Conservation (phyloP, 2,329 filamentous ascomycete species). For the Diaporthe destruens region DNA sequence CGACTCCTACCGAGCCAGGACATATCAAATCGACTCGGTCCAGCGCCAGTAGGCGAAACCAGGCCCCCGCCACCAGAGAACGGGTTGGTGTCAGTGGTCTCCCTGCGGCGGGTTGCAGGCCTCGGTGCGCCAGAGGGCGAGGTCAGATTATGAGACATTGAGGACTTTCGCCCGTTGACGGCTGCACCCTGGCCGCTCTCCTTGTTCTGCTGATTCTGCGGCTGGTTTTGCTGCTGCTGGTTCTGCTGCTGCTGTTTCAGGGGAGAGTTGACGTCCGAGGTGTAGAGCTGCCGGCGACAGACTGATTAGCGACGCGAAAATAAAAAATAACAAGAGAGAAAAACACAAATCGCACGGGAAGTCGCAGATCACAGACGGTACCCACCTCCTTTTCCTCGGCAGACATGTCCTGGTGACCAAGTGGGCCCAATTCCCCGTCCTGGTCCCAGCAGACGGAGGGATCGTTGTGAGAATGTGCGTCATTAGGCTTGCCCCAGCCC, state of each 20-base stretch:
- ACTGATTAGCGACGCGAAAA: slow-evolving; percentile 46
- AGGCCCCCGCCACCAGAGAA: slow-evolving; percentile 62
- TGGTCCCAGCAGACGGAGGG: slow-evolving; percentile 95
- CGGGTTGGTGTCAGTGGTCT: slow-evolving; percentile 80
- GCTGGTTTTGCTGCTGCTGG: slow-evolving; percentile 50
- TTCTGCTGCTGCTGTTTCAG: slow-evolving; percentile 84
- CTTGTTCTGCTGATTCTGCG: slow-evolving; percentile 68
- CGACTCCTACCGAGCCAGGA: slow-evolving; percentile 69
- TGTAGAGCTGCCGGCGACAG: slow-evolving; percentile 74
- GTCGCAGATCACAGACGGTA: slow-evolving; percentile 42
- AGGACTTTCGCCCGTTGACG: slow-evolving; percentile 81
- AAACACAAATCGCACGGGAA: slow-evolving; percentile 35
- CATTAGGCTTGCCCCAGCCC: slow-evolving; percentile 83
- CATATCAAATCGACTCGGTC: slow-evolving; percentile 71
- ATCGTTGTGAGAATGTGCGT: slow-evolving; percentile 80
- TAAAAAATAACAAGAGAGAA: slow-evolving; percentile 37
- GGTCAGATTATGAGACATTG: slow-evolving; percentile 80
- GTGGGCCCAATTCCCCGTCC: slow-evolving; percentile 75
- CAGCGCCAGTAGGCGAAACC: slow-evolving; percentile 68
- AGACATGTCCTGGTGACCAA: slow-evolving; percentile 79
- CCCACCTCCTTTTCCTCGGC: slow-evolving; percentile 71
- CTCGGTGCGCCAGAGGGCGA: slow-evolving; percentile 80
- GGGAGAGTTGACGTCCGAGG: slow-evolving; percentile 90
- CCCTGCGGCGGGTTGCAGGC: slow-evolving; percentile 83
- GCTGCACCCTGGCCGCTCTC: slow-evolving; percentile 69